Evolutionary conservation across 805 yeast genomes (phyloP).

Genomic region (Spathaspora gorwiae): DNA sequence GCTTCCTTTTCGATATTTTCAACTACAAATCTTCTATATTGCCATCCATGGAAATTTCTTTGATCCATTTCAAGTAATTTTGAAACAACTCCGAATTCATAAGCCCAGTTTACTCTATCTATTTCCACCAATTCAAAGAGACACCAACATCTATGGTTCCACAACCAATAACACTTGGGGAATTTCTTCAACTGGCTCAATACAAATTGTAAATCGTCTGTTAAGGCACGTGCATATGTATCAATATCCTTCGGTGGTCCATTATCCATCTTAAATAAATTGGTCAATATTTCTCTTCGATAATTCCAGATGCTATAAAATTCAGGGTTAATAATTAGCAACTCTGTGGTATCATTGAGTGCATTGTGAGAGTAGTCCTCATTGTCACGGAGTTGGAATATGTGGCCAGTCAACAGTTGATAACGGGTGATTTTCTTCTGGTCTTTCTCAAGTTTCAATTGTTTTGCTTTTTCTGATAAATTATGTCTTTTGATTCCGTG

Average conservation of each 20-base stretch:
- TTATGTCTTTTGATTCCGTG: conserved; percentile 69
- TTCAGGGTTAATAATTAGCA: conserved; percentile 75
- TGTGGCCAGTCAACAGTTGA: conserved; percentile 37
- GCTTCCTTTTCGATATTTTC: conserved; percentile 23
- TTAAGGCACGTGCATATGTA: conserved; percentile 22
- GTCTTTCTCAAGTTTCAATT: conserved; percentile 53
- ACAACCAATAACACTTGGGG: conserved; percentile 95
- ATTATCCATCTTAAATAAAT: conserved; percentile 3
- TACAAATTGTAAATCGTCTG: conserved; percentile 58
- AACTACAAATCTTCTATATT: conserved; percentile 75
- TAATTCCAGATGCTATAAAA: conserved; percentile 87
- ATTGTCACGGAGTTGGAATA: conserved; percentile 30
- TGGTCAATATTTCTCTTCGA: conserved; percentile 61
- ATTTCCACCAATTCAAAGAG: conserved; percentile 43
- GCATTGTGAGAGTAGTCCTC: conserved; percentile 23
- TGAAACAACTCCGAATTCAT: conserved; percentile 65
- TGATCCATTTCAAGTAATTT: conserved; percentile 67
- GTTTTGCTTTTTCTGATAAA: conserved; percentile 52
- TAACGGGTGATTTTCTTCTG: conserved; percentile 56
- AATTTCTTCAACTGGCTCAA: conserved; percentile 52
- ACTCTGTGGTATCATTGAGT: conserved; percentile 49
- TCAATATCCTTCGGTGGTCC: conserved; percentile 4
- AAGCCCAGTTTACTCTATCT: conserved; percentile 56
- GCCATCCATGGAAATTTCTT: conserved; percentile 95
- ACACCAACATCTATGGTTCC: conserved; percentile 91